Base-by-base conservation (phyloP, 176 grass and related monocot species). In the Neostapfia colusana region DNA sequence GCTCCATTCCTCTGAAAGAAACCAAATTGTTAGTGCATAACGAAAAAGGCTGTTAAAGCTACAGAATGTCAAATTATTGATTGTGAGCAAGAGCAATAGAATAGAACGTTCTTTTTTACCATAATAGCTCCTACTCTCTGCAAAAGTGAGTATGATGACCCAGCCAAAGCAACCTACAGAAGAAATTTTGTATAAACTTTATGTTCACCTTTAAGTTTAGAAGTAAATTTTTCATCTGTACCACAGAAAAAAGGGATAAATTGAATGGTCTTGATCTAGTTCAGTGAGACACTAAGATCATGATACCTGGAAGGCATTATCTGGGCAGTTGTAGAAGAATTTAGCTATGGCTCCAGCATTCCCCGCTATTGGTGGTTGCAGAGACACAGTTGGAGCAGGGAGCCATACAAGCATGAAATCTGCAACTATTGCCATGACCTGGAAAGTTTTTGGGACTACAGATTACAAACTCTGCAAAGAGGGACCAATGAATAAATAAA, bases 391-490 rank as follows among this genome's bases (percentile, higher is more conserved):
- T 77, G 95, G 95, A 86, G 95, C 95, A 77, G 95, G 95, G 86
- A 98, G 95, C 95, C 95, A 98, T 42, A 94, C 95, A 57, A 98
- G 91, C 95, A 98, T 98, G 70, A 98, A 98, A 87, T 98, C 95
- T 65, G 95, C 95, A 88, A 98, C 78, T 82, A 98, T 92, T 46
- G 95, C 95, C 95, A 98, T 98, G 70, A 92, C 80, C 91, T 99
- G 68, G 69, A 76, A 74, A 91, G 56, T 31, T 37, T 76, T 25
- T 17, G 11, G 21, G 63, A 86, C 49, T 72, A 82, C 5, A 67
- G 34, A 58, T 53, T 57, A 72, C 41, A 43, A 43, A 31, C 31
- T 31, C 31, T 31, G 41, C 11, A 10, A 9, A 43, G 41, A 10
- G 41, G 10, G 41, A 43, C 11, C 10, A 31, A 31, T 31, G 31